Conservation (phyloP, 2,329 filamentous ascomycete genomes). For the Fonsecaea monophora region DNA sequence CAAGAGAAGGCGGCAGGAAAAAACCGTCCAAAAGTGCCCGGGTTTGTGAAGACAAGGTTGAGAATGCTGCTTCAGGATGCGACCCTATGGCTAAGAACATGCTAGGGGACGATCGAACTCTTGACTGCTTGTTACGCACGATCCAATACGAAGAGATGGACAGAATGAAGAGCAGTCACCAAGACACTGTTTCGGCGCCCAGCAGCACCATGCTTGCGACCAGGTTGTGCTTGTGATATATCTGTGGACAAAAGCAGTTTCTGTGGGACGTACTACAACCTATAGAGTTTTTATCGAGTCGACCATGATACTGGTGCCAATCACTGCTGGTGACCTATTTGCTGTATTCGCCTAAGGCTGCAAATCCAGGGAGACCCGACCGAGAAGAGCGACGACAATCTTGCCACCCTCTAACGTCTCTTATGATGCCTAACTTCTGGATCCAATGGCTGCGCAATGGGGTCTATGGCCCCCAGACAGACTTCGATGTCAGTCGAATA, state of each 20-base stretch:
- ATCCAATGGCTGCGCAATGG: background rate
- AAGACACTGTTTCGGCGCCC: background rate
- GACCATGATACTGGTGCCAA: background rate
- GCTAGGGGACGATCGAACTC: background rate
- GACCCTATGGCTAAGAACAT: background rate
- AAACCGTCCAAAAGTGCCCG: background rate
- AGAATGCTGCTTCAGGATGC: background rate
- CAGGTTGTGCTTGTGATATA: background rate
- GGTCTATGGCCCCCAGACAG: background rate
- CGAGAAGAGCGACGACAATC: constrained; percentile 4
- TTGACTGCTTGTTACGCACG: background rate
- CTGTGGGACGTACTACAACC: background rate
- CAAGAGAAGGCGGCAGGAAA: background rate
- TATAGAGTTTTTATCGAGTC: background rate
- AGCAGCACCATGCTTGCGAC: background rate
- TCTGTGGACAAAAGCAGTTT: background rate
- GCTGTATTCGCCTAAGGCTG: constrained; percentile 4
- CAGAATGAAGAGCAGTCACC: background rate
- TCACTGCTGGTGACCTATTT: background rate
- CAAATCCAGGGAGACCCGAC: background rate
- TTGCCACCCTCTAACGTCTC: constrained; percentile 16
- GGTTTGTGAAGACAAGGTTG: background rate
- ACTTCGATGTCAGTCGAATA: constrained; percentile 3
- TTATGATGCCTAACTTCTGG: constrained; percentile 12
- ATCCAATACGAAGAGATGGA: background rate